Base-by-base conservation (phyloP, 2,329 filamentous ascomycete species). In the Salinomyces thailandicus region DNA sequence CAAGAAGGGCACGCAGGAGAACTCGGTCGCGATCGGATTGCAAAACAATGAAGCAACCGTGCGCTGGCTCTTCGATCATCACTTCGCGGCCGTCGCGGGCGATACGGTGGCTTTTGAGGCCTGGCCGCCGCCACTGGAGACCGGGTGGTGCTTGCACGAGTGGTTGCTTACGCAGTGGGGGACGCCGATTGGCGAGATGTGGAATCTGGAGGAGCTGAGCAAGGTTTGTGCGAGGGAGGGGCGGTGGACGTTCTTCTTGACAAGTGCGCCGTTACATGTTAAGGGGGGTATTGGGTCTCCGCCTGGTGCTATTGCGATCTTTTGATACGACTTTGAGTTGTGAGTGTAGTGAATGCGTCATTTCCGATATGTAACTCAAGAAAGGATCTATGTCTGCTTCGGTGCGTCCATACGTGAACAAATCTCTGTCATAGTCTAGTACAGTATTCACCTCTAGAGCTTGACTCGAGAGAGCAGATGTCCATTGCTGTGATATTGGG, bases 101-200 rank as follows among this genome's bases (percentile, higher is more conserved):
- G 31, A 33, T 33, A 18, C 31, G 3, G 31, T 33, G 11, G 31
- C 31, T 3, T 33, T 33, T 5, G 31, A 33, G 5, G 31, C 31
- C 2, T 33, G 31, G 31, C 31, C 31, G 2, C 31, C 31, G 3
- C 31, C 31, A 18, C 3, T 33, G 31, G 5, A 33, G 3, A 18
- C 31, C 7, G 31, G 31, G 11, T 33, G 31, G 31, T 33, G 31
- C 19, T 5, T 33, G 31, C 31, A 33, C 19, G 31, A 33, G 31
- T 33, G 31, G 31, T 19, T 33, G 31, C 31, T 33, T 9, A 15
- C 15, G 17, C 31, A 33, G 31, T 33, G 31, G 31, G 31, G 31
- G 3, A 4, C 3, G 15, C 3, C 31, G 2, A 18, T 33, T 5
- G 31, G 31, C 11, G 31, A 33, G 31, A 33, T 33, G 31, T 33